Conservation (phyloP, 1,284 basidiomycete species). For the Irpex lacteus region DNA sequence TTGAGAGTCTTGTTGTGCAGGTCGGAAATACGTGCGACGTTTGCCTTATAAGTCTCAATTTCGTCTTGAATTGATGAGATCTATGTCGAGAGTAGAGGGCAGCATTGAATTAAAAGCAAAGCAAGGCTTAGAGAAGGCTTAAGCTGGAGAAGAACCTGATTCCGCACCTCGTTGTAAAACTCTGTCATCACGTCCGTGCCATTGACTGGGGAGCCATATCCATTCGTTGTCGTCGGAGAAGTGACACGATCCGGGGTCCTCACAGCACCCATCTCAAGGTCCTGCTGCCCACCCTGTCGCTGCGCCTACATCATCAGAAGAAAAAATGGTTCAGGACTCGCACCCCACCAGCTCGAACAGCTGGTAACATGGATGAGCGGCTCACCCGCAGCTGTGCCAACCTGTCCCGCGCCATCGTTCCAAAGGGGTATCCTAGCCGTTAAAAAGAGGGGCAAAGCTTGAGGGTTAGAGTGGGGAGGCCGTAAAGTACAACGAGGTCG, state of each 20-base stretch:
- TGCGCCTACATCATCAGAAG: conserved; percentile 30
- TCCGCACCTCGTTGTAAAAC: conserved; percentile 39
- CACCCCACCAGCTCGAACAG: conserved; percentile 10
- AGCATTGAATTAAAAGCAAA: neutral
- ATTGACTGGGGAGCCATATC: conserved; percentile 15
- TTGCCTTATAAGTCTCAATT: conserved; percentile 52
- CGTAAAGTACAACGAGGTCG: neutral
- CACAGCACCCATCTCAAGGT: conserved; percentile 32
- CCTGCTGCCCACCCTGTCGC: conserved; percentile 25
- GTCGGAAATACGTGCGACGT: conserved; percentile 55
- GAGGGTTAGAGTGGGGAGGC: neutral
- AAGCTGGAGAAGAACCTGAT: no score
- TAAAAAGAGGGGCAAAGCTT: conserved; percentile 8
- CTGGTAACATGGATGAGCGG: conserved; percentile 3
- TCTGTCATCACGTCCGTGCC: conserved; percentile 32
- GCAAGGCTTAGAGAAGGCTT: no score
- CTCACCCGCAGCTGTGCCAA: conserved; percentile 40
- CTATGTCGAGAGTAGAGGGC: conserved; percentile 16
- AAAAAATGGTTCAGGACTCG: conserved; percentile 12
- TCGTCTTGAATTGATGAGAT: conserved; percentile 51
- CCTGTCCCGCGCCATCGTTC: conserved; percentile 36
- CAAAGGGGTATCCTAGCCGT: conserved; percentile 22
- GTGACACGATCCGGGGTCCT: conserved; percentile 19
- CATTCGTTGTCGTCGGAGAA: conserved; percentile 18
- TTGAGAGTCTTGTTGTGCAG: conserved; percentile 60